A percentile compares a stretch with the other conserved stretches of the same genome.
These are phyloP conservation scores for Beverwykella pulmonaria DNA, from an alignment of 495 filamentous ascomycete genomes.

Conservation along the genomic window DNA sequence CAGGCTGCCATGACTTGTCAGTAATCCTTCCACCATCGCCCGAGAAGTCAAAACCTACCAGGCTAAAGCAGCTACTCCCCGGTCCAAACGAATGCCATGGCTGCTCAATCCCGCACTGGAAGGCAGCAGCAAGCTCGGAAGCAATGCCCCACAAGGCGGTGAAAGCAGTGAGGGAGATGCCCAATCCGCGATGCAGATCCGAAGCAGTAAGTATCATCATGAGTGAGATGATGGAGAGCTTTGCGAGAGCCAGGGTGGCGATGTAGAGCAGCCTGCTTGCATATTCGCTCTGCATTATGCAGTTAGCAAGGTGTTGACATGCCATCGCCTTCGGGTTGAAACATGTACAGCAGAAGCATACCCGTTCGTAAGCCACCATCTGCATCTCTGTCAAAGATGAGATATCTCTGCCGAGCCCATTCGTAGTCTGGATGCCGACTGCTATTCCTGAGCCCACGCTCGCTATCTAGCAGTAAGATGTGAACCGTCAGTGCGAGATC, in stretches of 20 bases:
- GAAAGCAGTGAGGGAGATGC: constrained; percentile 12
- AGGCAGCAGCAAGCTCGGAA: constrained; percentile 17
- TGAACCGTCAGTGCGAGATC: constrained; percentile 1
- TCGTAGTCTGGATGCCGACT: constrained; percentile 24
- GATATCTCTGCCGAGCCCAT: constrained; percentile 27
- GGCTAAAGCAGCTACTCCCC: constrained; percentile 12
- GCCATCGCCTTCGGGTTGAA: neutral
- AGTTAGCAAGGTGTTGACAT: neutral
- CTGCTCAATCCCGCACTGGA: constrained; percentile 20
- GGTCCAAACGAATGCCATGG: constrained; percentile 19
- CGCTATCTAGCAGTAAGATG: constrained; percentile 7
- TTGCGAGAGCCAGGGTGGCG: constrained; percentile 30
- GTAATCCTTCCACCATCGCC: neutral
- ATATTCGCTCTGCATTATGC: constrained; percentile 29
- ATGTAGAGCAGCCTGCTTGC: constrained; percentile 36
- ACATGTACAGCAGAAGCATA: constrained; percentile 18
- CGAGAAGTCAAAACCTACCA: constrained; percentile 12
- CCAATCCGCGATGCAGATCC: constrained; percentile 19
- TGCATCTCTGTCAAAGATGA: constrained; percentile 4
- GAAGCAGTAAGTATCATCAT: constrained; percentile 29
- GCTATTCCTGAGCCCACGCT: constrained; percentile 30
- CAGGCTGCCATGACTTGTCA: constrained; percentile 18
- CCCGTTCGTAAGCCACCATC: constrained; percentile 32
- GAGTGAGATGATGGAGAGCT: constrained; percentile 32
- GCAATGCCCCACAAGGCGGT: constrained; percentile 24